Evolutionary conservation across 768 basidiomycete species (phyloP).

Genomic region (Phanerochaete sordida): DNA sequence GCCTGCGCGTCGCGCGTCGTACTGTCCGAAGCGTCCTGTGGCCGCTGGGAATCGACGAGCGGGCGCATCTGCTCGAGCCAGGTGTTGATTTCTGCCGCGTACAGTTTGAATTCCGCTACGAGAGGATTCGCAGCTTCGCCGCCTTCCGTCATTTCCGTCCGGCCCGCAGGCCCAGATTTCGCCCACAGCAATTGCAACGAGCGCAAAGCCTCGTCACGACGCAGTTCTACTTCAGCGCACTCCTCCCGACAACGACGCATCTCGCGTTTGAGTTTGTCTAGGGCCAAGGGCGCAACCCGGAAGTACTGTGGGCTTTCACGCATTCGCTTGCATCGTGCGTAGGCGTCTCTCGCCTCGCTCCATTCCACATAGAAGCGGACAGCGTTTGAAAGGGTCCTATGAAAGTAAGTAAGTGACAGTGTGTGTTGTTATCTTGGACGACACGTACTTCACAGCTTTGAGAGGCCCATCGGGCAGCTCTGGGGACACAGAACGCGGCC

Average conservation of each 20-base stretch:
- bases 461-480: background rate
- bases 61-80: constrained; percentile 4
- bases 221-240: background rate
- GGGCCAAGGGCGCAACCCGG: background rate
- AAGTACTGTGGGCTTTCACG: background rate
- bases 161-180: background rate
- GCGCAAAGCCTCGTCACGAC: background rate
- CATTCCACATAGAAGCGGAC: background rate
- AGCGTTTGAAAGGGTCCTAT: background rate
- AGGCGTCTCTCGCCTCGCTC: background rate
- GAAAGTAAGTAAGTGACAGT: background rate
- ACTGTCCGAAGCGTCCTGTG: background rate
- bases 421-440: background rate
- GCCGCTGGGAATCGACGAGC: background rate
- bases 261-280: background rate
- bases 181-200: background rate
- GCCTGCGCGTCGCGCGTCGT: background rate
- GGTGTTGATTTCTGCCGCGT: background rate
- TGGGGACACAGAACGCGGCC: background rate
- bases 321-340: background rate
- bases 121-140: background rate
- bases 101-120: background rate
- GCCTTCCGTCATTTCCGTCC: background rate
- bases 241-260: background rate
- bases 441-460: background rate